Conservation (phyloP, 495 filamentous ascomycete genomes). For the Neurospora sp. region DNA sequence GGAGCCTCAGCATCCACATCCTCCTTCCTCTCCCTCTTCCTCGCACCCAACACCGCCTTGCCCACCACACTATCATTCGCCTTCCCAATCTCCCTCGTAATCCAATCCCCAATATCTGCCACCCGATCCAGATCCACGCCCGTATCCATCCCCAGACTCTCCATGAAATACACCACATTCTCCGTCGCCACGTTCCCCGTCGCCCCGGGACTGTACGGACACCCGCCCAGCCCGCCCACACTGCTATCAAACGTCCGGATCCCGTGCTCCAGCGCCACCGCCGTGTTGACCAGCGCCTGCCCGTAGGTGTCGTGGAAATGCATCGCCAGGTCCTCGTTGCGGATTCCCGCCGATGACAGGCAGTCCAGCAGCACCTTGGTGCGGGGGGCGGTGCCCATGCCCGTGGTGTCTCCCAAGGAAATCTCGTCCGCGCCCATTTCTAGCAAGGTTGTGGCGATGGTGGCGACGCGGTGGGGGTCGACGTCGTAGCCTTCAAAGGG, state of each 20-base stretch:
- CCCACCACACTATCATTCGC: conserved; percentile 67
- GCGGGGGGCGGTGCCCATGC: conserved; percentile 85
- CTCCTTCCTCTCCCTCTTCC: conserved; percentile 9
- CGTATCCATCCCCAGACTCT: conserved; percentile 77
- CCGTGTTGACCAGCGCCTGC: conserved; percentile 81
- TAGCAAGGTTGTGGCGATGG: conserved; percentile 70
- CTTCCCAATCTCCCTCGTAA: conserved; percentile 70
- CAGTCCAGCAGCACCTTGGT: conserved; percentile 61
- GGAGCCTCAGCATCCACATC: not conserved
- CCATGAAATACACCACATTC: conserved; percentile 81
- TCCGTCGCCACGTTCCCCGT: conserved; percentile 95
- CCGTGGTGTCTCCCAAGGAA: conserved; percentile 87
- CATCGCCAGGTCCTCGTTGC: conserved; percentile 71
- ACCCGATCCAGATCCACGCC: conserved; percentile 79
- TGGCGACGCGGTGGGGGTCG: conserved; percentile 65
- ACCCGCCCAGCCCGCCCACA: conserved; percentile 86
- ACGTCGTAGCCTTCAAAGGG: conserved; percentile 88
- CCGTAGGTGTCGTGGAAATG: conserved; percentile 98
- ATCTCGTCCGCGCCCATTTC: conserved; percentile 97
- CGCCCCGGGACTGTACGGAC: conserved; percentile 86
- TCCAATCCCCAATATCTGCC: conserved; percentile 79
- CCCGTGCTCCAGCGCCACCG: conserved; percentile 78
- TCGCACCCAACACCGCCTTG: conserved; percentile 60
- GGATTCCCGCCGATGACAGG: conserved; percentile 64
- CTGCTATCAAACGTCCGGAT: conserved; percentile 83